These are phyloP conservation scores for Raffaelea arxii DNA, from an alignment of 2,329 filamentous ascomycete species.

Conservation along the genomic window DNA sequence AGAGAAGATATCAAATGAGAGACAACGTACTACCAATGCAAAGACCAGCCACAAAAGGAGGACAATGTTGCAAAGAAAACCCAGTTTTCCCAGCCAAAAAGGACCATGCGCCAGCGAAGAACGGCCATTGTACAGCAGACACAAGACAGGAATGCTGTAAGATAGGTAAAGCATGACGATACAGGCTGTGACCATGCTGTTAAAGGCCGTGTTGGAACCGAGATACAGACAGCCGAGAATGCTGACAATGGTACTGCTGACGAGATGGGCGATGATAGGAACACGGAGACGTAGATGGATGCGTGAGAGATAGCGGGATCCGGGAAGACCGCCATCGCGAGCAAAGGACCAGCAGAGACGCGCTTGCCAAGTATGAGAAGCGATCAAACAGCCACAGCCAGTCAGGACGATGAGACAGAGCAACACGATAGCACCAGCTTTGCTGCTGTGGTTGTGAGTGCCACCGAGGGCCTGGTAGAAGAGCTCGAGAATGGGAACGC, in stretches of 20 bases:
- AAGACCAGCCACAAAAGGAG: not conserved
- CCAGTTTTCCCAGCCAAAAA: not conserved
- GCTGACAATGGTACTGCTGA: not conserved
- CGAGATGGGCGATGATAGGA: conserved; percentile 16
- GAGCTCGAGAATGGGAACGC: not conserved
- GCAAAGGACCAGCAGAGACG: not conserved
- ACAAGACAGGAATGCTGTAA: not conserved
- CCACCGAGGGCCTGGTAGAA: not conserved
- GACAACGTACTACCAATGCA: not conserved
- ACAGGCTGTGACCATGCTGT: not conserved
- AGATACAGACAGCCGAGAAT: conserved; percentile 1
- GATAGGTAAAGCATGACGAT: not conserved
- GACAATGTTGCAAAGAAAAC: not conserved
- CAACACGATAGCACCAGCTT: not conserved
- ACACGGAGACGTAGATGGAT: conserved; percentile 25
- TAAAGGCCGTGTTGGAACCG: not conserved
- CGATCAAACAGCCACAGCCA: not conserved
- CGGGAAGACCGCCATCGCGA: not conserved
- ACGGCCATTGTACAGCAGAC: not conserved
- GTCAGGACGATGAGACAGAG: not conserved
- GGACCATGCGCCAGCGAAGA: not conserved
- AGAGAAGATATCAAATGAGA: not conserved
- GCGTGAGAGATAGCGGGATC: not conserved
- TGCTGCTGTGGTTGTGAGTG: too few relatives aligned
- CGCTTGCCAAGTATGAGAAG: not conserved